phyloP scores from a whole-genome alignment of 306 rosid species.

The Ammopiptanthus mongolicus region DNA sequence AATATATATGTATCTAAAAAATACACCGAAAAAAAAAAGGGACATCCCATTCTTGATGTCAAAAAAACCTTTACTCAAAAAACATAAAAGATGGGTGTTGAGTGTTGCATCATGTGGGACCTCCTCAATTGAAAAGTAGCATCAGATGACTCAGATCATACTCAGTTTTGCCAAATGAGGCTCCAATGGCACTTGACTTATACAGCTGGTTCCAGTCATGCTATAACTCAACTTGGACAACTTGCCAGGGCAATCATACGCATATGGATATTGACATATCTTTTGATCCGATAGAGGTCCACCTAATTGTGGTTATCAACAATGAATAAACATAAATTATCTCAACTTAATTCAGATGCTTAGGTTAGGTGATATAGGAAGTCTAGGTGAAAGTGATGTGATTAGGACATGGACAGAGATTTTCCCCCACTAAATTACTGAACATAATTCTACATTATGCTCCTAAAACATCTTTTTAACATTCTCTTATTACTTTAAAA shows the following conservation, averaged over 20 bases:
- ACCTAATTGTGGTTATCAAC: not conserved
- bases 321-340: not conserved
- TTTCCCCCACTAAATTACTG: no score
- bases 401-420: not conserved
- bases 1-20: no score
- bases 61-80: no score
- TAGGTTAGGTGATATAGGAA: not conserved
- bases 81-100: no score
- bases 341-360: not conserved
- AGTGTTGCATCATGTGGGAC: not conserved
- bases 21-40: no score
- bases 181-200: not conserved
- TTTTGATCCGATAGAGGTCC: not conserved
- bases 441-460: no score
- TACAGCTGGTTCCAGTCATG: not conserved
- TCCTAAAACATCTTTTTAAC: no score
- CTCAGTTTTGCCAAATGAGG: constrained; percentile 11
- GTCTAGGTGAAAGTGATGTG: not conserved
- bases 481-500: no score
- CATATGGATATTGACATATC: not conserved
- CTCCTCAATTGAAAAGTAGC: not conserved
- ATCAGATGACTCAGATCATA: constrained; percentile 31
- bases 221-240: not conserved
- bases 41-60: no score
- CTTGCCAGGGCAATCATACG: not conserved